A percentile compares a stretch with the other conserved stretches of the same genome.
Evolutionary conservation across 768 basidiomycete species (phyloP).

Genomic region (Astraeus odoratus): DNA sequence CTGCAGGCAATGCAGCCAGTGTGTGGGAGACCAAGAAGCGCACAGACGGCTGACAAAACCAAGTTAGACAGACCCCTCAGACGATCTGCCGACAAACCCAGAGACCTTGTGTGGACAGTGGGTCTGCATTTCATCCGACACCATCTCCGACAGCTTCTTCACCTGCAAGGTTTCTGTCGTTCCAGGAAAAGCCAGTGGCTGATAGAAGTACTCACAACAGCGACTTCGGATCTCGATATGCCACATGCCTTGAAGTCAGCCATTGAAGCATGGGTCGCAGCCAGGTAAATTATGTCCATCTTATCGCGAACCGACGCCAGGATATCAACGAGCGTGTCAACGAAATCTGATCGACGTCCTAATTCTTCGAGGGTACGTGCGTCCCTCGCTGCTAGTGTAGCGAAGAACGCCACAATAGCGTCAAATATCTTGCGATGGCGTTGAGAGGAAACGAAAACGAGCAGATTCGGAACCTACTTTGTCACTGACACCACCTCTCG

Average conservation of each 20-base stretch:
- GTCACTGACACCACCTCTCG: conserved; percentile 54
- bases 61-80: conserved; percentile 4
- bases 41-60: conserved; percentile 38
- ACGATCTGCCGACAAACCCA: conserved; percentile 1
- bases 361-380: conserved; percentile 48
- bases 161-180: conserved; percentile 21
- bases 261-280: conserved; percentile 30
- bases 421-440: conserved; percentile 50
- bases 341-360: conserved; percentile 30
- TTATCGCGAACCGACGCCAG: conserved; percentile 27
- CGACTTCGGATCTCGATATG: conserved; percentile 51
- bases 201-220: conserved; percentile 35
- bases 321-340: conserved; percentile 38
- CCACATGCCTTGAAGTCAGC: conserved; percentile 45
- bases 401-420: conserved; percentile 53
- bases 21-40: conserved; percentile 47
- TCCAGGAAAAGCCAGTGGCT: neutral
- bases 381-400: conserved; percentile 57
- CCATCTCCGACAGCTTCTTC: conserved; percentile 27
- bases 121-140: conserved; percentile 28
- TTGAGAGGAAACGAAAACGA: neutral
- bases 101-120: conserved; percentile 17
- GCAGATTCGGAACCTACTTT: conserved; percentile 37
- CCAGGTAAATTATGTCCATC: conserved; percentile 46
- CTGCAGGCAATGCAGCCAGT: conserved; percentile 40